Percentiles rank a stretch among this genome's conserved stretches.
These are phyloP conservation scores for Leccinum broughii DNA, from an alignment of 768 basidiomycete species.

Conservation along the genomic window DNA sequence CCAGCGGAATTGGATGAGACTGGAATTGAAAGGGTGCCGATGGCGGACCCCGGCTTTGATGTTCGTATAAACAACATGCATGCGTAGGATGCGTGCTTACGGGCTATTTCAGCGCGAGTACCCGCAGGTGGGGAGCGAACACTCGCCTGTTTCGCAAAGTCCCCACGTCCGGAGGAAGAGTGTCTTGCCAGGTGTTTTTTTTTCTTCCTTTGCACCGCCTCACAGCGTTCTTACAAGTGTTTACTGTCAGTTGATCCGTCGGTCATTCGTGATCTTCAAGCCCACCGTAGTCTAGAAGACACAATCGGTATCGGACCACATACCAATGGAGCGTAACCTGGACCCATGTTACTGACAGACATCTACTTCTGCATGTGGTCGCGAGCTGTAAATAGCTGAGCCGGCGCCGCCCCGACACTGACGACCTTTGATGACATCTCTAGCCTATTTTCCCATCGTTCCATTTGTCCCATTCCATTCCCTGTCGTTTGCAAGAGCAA, in stretches of 20 bases:
- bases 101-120: constrained; percentile 53
- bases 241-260: constrained; percentile 76
- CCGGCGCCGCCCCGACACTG: constrained; percentile 18
- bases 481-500: constrained; percentile 15
- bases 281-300: constrained; percentile 81
- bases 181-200: constrained; percentile 75
- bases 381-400: constrained; percentile 27
- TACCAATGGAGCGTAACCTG: constrained; percentile 30
- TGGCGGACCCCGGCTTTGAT: constrained; percentile 88
- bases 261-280: constrained; percentile 85
- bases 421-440: constrained; percentile 33
- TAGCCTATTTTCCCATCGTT: constrained; percentile 21
- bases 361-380: constrained; percentile 18
- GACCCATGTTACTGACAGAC: constrained; percentile 15
- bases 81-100: constrained; percentile 21
- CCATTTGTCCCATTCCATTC: constrained; percentile 20
- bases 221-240: constrained; percentile 19
- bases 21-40: constrained; percentile 85
- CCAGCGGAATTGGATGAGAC: constrained; percentile 73
- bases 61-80: constrained; percentile 48
- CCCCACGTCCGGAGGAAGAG: constrained; percentile 94
- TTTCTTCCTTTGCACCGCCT: constrained; percentile 9
- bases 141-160: constrained; percentile 55
- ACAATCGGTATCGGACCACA: constrained; percentile 33
- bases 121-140: constrained; percentile 64